Percentiles rank a stretch among this genome's conserved stretches.
These are phyloP conservation scores for Colletotrichum aenigma DNA, from an alignment of 2,329 filamentous ascomycete genomes.

Conservation along the genomic window DNA sequence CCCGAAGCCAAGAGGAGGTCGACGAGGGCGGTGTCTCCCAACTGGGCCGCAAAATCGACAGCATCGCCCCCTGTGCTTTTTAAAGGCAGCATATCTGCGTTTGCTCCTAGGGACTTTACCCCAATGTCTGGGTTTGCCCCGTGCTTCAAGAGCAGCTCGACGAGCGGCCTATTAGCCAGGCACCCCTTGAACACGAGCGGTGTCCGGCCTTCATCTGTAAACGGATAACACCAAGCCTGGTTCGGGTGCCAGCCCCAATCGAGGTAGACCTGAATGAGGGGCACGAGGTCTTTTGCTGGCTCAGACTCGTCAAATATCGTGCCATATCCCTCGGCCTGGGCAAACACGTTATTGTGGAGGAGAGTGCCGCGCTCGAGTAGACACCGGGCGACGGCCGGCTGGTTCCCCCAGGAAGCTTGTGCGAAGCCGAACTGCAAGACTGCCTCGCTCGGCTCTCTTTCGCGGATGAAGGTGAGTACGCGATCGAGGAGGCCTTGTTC, in stretches of 20 bases:
- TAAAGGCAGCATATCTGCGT: rapidly evolving
- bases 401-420: not conserved
- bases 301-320: not conserved
- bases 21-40: not conserved
- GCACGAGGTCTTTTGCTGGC: rapidly evolving
- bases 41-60: rapidly evolving
- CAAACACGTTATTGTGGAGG: not conserved
- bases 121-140: not conserved
- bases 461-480: not conserved
- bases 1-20: not conserved
- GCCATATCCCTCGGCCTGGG: too few relatives aligned
- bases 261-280: not conserved
- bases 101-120: rapidly evolving
- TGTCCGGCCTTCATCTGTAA: rapidly evolving
- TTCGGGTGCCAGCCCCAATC: not conserved
- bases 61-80: not conserved
- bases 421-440: not conserved
- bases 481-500: not conserved
- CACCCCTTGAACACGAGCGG: not conserved
- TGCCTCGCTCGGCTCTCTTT: not conserved
- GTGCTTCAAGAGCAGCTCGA: not conserved
- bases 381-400: not conserved
- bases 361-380: not conserved
- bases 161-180: rapidly evolving
- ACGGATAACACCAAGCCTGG: not conserved